These are phyloP conservation scores for Cercospora beticola DNA, from an alignment of 2,329 filamentous ascomycete genomes.

Conservation along the genomic window DNA sequence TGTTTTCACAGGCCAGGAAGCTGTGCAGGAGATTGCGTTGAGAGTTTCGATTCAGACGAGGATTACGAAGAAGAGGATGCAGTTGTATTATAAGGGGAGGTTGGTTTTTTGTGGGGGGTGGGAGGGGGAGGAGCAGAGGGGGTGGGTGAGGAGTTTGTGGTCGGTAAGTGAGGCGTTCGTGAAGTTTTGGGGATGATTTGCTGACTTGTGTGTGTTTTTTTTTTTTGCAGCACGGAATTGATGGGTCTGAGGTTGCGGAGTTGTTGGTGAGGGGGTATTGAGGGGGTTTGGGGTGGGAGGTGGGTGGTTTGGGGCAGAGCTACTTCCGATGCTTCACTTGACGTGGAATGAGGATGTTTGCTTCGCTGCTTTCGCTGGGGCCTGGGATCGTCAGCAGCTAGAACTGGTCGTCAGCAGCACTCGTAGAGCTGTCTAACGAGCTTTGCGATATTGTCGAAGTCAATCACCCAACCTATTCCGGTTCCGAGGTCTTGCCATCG, in stretches of 20 bases:
- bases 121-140: neutral
- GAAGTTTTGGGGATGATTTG: neutral
- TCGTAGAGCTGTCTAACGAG: neutral
- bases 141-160: neutral
- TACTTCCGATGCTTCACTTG: neutral
- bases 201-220: neutral
- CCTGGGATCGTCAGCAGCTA: neutral
- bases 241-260: neutral
- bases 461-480: no score
- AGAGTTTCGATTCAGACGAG: neutral
- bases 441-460: no score
- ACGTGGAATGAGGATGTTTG: neutral
- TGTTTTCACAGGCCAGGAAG: neutral
- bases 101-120: neutral
- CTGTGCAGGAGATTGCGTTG: neutral
- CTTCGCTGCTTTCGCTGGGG: neutral
- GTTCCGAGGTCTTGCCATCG: neutral
- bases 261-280: neutral
- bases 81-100: neutral
- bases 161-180: neutral
- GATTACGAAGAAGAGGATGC: neutral
- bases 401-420: neutral
- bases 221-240: neutral
- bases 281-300: neutral
- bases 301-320: neutral